A percentile compares a stretch with the other conserved stretches of the same genome.
phyloP scores from a whole-genome alignment of 1,139 yeast genomes.

The Groenewaldozyma sp. region DNA sequence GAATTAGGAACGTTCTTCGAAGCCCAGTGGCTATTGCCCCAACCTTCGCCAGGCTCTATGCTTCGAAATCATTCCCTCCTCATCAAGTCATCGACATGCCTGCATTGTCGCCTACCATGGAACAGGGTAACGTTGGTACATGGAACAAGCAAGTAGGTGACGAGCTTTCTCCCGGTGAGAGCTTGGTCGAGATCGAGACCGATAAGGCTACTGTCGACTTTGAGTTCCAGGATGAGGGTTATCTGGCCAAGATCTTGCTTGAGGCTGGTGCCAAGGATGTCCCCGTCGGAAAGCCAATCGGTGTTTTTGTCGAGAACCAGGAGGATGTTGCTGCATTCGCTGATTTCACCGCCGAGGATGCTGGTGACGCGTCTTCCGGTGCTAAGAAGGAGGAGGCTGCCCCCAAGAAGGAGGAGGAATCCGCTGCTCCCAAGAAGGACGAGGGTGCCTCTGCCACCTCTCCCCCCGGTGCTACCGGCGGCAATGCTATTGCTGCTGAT shows the following conservation, averaged over 20 bases:
- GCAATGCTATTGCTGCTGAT: slow-evolving; percentile 16
- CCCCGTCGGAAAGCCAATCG: slow-evolving; percentile 92
- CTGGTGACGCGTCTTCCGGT: slow-evolving; percentile 36
- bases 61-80: slow-evolving; percentile 36
- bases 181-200: slow-evolving; percentile 94
- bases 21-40: slow-evolving; percentile 12
- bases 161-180: slow-evolving; percentile 78
- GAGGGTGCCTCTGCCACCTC: slow-evolving; percentile 12
- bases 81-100: slow-evolving; percentile 78
- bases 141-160: slow-evolving; percentile 93
- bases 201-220: slow-evolving; percentile 99
- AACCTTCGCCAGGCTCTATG: slow-evolving; percentile 30
- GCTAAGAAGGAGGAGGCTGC: slow-evolving; percentile 22
- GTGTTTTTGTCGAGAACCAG: slow-evolving; percentile 86
- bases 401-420: slow-evolving; percentile 15
- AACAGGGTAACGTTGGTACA: slow-evolving; percentile 80
- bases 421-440: slow-evolving; percentile 19
- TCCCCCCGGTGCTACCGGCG: slow-evolving; percentile 17
- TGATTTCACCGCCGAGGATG: slow-evolving; percentile 72
- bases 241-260: slow-evolving; percentile 78
- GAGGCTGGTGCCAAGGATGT: slow-evolving; percentile 84
- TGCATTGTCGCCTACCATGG: slow-evolving; percentile 97
- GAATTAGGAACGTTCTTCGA: no score
- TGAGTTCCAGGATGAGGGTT: slow-evolving; percentile 98
- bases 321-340: slow-evolving; percentile 82